Evolutionary conservation across 768 basidiomycete species (phyloP).

Genomic region (Clitopilus hobsonii): DNA sequence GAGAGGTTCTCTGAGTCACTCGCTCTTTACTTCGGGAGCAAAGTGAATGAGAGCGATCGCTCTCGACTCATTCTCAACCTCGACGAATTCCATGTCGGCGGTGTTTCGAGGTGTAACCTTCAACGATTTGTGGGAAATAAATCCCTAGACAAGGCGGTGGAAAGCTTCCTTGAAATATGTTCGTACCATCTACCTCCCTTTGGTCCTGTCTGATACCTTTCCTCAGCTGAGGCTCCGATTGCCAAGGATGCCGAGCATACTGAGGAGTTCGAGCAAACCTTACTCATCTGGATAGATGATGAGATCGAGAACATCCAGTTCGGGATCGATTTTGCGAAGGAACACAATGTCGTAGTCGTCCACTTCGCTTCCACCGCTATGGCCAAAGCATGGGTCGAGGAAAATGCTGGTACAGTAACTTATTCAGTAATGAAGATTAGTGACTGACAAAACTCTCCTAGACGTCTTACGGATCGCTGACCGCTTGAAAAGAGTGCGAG

Average conservation of each 20-base stretch:
- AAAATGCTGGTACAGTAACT: conserved; percentile 15
- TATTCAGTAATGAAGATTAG: background rate
- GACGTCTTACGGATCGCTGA: conserved; percentile 14
- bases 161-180: conserved; percentile 10
- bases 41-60: conserved; percentile 12
- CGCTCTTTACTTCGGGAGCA: conserved; percentile 13
- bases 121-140: conserved; percentile 16
- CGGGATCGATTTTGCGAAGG: conserved; percentile 13
- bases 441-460: conserved; percentile 1
- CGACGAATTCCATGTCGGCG: conserved; percentile 19
- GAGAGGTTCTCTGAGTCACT: conserved; percentile 17
- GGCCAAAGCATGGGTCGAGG: conserved; percentile 20
- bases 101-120: conserved; percentile 15
- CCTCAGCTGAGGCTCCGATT: too few relatives aligned
- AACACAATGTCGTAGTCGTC: conserved; percentile 14
- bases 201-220: too few relatives aligned
- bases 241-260: too few relatives aligned
- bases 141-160: conserved; percentile 15
- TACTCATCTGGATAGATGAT: conserved; percentile 24
- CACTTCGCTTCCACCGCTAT: conserved; percentile 16
- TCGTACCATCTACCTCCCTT: too few relatives aligned
- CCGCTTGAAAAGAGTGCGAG: conserved; percentile 14
- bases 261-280: conserved; percentile 13
- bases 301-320: conserved; percentile 10
- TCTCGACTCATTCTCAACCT: conserved; percentile 17